Evolutionary conservation across 495 filamentous ascomycete species (phyloP), one percentile per base, ranked within the genome.

Genomic region (Penicillium fimorum): DNA sequence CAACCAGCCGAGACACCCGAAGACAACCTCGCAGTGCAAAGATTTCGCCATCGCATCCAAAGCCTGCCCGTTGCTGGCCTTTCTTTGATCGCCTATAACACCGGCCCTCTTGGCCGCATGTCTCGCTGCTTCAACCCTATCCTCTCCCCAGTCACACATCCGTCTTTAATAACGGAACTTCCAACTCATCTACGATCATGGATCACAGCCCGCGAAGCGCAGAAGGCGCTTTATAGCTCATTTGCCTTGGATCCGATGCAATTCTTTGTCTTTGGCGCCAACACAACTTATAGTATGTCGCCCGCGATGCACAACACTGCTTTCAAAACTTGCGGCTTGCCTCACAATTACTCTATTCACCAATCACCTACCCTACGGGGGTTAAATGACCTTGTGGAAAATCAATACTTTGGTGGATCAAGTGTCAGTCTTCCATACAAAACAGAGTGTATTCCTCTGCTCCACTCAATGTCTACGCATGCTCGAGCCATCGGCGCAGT

Each of bases 401-500:
- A 86, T 56, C 80, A 82, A 15, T 70, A 83, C 35, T 92, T 91
- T 65, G 89, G 88, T 9, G 89, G 89, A 12, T 84, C 84, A n/a
- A 84, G 82, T 60, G 80, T 93, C 52, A 82, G 84, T 11, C 77
- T 87, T 12, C 88, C 88, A 4, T 91, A 87, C 74, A 91, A 91
- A 59, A 84, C 88, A 3, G 84, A 86, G 66, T 82, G 88, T 33
- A 85, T 91, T 57, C 76, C 81, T 5, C 79, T 86, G 5, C 76
- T 90, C 11, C 82, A 88, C 62, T 81, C 85, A 40, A 82, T 88
- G 65, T 89, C 86, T 46, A 79, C 82, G 47, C 89, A 93, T 57
- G 89, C 89, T 8, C 82, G 81, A 17, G 87, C 85, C 15, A 91
- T 93, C 57, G 89, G 89, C 3, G 87, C 89, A 15, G 82, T 90